These are phyloP conservation scores for Starmera stellimalicola DNA, from an alignment of 1,139 yeast genomes.

Conservation along the genomic window DNA sequence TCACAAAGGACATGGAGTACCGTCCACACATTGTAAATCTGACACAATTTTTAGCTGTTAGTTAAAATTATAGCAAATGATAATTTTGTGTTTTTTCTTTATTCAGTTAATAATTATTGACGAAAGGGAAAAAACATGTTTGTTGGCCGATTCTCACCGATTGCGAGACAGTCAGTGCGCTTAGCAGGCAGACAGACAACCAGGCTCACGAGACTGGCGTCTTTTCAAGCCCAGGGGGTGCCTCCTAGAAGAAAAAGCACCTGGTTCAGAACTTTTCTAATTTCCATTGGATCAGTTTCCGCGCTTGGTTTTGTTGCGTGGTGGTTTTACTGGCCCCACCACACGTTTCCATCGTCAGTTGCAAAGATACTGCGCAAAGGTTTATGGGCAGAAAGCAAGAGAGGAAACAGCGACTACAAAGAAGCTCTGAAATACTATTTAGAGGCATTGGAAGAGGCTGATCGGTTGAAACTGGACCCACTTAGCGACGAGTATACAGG, in stretches of 20 bases:
- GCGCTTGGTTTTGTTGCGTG: slow-evolving; percentile 31
- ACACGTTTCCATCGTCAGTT: slow-evolving; percentile 45
- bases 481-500: slow-evolving; percentile 74
- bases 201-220: slow-evolving; percentile 4
- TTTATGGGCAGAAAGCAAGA: slow-evolving; percentile 75
- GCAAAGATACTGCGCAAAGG: slow-evolving; percentile 67
- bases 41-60: no score
- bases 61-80: no score
- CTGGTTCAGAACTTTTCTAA: slow-evolving; percentile 14
- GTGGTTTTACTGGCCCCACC: slow-evolving; percentile 55
- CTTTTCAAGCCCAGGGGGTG: background rate
- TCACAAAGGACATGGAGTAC: slow-evolving; percentile 29
- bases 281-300: slow-evolving; percentile 23
- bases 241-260: slow-evolving; percentile 9
- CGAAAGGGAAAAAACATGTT: no score
- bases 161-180: no score
- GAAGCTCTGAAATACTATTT: slow-evolving; percentile 63
- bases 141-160: no score
- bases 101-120: no score
- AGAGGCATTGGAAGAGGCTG: slow-evolving; percentile 39
- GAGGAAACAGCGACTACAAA: slow-evolving; percentile 51
- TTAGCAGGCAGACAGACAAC: no score
- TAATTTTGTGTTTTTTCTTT: no score
- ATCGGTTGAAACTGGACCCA: slow-evolving; percentile 38
- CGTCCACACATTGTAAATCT: slow-evolving; percentile 48